A percentile compares a stretch with the other conserved stretches of the same genome.
Evolutionary conservation across 2,329 filamentous ascomycete species (phyloP).

Genomic region (Cercospora sp.): DNA sequence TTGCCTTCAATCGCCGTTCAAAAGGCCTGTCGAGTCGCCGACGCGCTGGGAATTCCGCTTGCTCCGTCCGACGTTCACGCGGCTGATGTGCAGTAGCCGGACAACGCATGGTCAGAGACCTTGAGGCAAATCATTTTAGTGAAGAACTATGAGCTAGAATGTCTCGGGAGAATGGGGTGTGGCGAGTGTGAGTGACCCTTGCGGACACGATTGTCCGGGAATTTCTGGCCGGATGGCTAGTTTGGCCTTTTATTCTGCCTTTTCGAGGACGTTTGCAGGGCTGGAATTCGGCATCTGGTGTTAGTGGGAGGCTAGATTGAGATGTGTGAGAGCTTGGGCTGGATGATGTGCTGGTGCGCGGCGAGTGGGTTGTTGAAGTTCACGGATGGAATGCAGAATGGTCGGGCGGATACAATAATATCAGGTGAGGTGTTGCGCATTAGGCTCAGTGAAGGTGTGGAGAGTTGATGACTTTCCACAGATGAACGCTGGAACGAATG

Average conservation of each 20-base stretch:
- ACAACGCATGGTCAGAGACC: background rate
- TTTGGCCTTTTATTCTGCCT: background rate
- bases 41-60: background rate
- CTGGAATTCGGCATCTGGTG: background rate
- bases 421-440: background rate
- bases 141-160: background rate
- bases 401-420: background rate
- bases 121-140: background rate
- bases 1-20: background rate
- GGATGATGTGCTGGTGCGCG: background rate
- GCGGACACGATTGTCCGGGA: background rate
- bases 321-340: background rate
- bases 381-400: background rate
- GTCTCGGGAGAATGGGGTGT: background rate
- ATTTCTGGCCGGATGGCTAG: background rate
- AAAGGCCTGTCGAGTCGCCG: background rate
- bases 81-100: conserved; percentile 5
- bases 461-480: background rate
- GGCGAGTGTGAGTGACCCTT: background rate
- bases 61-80: background rate
- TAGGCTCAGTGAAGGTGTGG: background rate
- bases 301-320: background rate
- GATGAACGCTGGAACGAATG: background rate
- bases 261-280: background rate
- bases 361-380: background rate